phyloP scores from a whole-genome alignment of 2,329 filamentous ascomycete species.

The Penicillium digitatum region DNA sequence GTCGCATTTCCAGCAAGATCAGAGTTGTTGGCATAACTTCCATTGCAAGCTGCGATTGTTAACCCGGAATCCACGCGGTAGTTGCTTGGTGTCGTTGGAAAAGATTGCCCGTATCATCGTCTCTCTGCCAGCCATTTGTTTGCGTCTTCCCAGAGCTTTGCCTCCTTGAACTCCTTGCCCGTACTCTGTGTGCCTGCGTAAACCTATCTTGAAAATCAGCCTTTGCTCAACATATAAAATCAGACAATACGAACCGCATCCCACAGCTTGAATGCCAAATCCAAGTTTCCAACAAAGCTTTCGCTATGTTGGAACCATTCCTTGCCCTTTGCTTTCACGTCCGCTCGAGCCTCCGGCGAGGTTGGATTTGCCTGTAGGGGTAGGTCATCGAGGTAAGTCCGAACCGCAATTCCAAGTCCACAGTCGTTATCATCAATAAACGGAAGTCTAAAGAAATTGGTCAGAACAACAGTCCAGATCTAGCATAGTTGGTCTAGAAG shows the following conservation, averaged over 20 bases:
- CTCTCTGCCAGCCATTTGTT: slow-evolving; percentile 55
- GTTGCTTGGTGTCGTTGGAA: slow-evolving; percentile 2
- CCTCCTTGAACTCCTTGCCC: slow-evolving; percentile 50
- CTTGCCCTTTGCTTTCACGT: slow-evolving; percentile 51
- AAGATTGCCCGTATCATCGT: slow-evolving; percentile 27
- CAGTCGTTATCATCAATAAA: slow-evolving; percentile 47
- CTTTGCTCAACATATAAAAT: neutral
- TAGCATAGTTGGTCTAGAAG: neutral
- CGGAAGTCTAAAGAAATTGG: slow-evolving; percentile 33
- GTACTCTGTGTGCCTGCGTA: slow-evolving; percentile 56
- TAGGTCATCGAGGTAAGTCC: slow-evolving; percentile 51
- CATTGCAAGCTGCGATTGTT: slow-evolving; percentile 6
- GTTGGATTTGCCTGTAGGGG: slow-evolving; percentile 55
- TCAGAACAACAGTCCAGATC: neutral
- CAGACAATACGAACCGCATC: slow-evolving; percentile 53
- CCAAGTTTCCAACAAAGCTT: slow-evolving; percentile 56
- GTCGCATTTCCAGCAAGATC: slow-evolving; percentile 4
- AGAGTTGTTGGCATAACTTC: slow-evolving; percentile 3
- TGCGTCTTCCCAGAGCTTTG: slow-evolving; percentile 56
- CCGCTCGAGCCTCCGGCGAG: slow-evolving; percentile 47
- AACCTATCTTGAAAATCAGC: slow-evolving; percentile 42
- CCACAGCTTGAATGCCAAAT: slow-evolving; percentile 61
- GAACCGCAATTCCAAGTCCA: slow-evolving; percentile 47
- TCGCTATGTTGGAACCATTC: slow-evolving; percentile 60
- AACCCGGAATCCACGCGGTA: slow-evolving; percentile 10